Evolutionary conservation across 1,284 basidiomycete genomes (phyloP), one percentile per base, ranked within the genome.

Genomic region (Gymnopus androsaceus): DNA sequence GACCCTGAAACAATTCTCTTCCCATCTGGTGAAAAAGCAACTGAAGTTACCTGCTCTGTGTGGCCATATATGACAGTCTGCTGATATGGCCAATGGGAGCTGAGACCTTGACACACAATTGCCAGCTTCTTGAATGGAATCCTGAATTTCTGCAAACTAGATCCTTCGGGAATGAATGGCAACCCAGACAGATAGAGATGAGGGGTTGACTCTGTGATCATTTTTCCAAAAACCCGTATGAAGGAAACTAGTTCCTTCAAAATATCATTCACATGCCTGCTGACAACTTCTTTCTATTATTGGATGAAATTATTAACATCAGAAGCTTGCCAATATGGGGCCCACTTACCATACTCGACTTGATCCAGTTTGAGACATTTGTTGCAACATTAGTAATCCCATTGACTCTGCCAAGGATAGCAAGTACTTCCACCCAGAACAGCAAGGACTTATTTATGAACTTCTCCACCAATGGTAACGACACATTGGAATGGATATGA

Each of bases 1-100:
- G 48, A 50, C 15, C 52, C 44, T 37, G 25, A 38, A n/a, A 23
- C 52, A 27, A 54, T 28, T 11, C 38, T 31, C 12, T 30, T 54
- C 15, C 52, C 44, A 54, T 54, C 52, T 21, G 52, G 52, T n/a
- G 42, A 54, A n/a, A 25, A 27, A 5, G 23, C 34, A 17, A 51
- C 42, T 23, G 47, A 41, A 6, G 14, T 12, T 1, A 51, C 49
- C 17, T 8, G 21, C 15, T 51, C 2, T 19, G 23, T 6, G 23
- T 51, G 49, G 7, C 27, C 28, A 27, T 33, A 25, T 6, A 33
- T 38, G 37, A 15, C 19, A 25, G 27, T 8, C 23, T 28, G 27
- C n/a, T 47, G 25, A 12, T 5, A 30, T 3, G 31, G 14, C 45
- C 45, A 45, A 33, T 57, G 49, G 8, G 40, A 38, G 4, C 17